Evolutionary conservation across 495 filamentous ascomycete species (phyloP).

Genomic region (Venustampulla echinocandica): DNA sequence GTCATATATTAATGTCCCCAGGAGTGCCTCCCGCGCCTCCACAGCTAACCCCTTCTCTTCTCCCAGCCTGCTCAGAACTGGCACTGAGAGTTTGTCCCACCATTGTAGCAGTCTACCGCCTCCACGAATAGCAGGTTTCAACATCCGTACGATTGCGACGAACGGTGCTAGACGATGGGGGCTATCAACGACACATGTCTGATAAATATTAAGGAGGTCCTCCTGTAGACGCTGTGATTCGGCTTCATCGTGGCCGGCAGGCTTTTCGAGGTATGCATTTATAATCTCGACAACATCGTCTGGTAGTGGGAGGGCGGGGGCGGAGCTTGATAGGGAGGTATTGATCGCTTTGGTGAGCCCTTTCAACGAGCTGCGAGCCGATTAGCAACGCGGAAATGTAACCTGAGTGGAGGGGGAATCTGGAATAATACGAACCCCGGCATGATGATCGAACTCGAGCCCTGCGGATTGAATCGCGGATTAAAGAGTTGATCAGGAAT

Average conservation of each 20-base stretch:
- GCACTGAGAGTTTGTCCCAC: conserved; percentile 56
- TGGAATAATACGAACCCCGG: conserved; percentile 16
- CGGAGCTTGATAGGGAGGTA: conserved; percentile 40
- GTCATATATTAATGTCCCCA: conserved; percentile 49
- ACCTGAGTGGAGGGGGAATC: not conserved
- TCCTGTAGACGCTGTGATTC: conserved; percentile 56
- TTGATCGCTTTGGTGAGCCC: conserved; percentile 54
- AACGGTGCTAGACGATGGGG: conserved; percentile 51
- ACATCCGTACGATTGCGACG: conserved; percentile 46
- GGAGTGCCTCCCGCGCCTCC: conserved; percentile 48
- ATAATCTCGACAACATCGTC: conserved; percentile 49
- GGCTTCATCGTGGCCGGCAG: conserved; percentile 47
- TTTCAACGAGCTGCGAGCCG: conserved; percentile 41
- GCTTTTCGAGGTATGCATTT: conserved; percentile 51
- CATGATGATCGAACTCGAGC: no score
- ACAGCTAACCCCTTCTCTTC: conserved; percentile 49
- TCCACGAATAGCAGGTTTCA: conserved; percentile 49
- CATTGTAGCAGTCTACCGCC: conserved; percentile 49
- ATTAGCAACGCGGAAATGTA: conserved; percentile 1
- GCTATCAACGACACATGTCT: conserved; percentile 42
- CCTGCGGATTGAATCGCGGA: no score
- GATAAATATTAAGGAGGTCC: conserved; percentile 53
- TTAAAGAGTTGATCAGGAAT: no score
- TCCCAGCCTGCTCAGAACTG: conserved; percentile 46
- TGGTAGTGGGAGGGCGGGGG: conserved; percentile 46